phyloP scores from a whole-genome alignment of 78 protist genomes.

The Polysphondylium violaceum region DNA sequence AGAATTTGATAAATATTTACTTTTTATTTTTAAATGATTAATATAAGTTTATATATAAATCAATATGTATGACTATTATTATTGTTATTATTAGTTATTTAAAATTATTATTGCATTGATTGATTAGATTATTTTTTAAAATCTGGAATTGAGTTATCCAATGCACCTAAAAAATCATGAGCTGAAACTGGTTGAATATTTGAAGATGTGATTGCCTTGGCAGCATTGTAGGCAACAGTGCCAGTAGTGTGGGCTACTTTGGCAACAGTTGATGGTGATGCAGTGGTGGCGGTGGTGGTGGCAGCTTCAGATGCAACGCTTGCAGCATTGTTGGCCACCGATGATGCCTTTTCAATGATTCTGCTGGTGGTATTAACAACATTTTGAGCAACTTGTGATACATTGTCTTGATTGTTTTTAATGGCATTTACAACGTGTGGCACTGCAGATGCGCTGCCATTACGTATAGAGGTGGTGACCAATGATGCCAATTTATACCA shows the following conservation, averaged over 20 bases:
- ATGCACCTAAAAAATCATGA: constrained; percentile 26
- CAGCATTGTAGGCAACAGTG: background rate
- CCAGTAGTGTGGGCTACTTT: background rate
- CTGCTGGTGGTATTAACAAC: background rate
- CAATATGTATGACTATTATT: no score
- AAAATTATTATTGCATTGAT: no score
- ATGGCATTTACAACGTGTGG: background rate
- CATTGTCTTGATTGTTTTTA: background rate
- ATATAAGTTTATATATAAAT: no score
- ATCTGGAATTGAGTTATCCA: constrained; percentile 18
- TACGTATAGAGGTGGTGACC: background rate
- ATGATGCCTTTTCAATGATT: background rate
- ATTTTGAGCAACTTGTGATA: background rate
- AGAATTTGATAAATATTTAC: no score
- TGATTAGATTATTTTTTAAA: no score
- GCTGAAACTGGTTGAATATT: constrained; percentile 13
- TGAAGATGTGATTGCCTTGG: background rate
- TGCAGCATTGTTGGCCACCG: background rate
- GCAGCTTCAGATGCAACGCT: background rate
- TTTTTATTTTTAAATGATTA: no score
- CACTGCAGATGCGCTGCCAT: background rate
- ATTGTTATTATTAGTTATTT: no score
- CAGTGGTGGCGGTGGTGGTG: background rate
- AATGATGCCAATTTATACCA: constrained; percentile 26
- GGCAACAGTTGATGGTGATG: background rate